Evolutionary conservation across 495 filamentous ascomycete genomes (phyloP), one percentile per base, ranked within the genome.

Genomic region (Aspergillus panamensis): DNA sequence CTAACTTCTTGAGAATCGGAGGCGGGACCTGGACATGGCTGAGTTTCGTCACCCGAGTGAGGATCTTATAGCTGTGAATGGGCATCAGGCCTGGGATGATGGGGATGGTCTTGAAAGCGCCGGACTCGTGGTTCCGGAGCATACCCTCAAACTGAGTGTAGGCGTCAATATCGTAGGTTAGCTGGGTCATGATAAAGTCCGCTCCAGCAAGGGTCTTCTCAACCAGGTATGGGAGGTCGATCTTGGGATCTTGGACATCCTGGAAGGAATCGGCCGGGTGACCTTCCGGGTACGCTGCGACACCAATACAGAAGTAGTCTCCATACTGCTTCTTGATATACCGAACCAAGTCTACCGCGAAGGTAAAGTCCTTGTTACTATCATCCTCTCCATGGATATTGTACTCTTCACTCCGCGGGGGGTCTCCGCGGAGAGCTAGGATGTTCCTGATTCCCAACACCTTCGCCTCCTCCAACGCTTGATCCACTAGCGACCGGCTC

Each of bases 181-280:
- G 78, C 68, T 98, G 94, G n/a, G 95, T 97, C 90, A 98, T 96
- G 68, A 98, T 88, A 70, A 98, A 98, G 70, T 97, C 95, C 19
- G 93, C 95, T 0, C 94, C 94, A 4, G 94, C 94, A 64, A 86
- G 77, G 0, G 86, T 86, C 80, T 98, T 98, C 57, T 96, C 92
- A 30, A 96, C 81, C 48, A 98, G 77, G 66, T 91, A 96, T 7
- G 94, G 90, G 37, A 98, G 70, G 73, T 98, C 94, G 43, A 86
- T 84, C 59, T 82, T 78, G 0, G 90, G 78, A 67, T 87, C 87
- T 75, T 97, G 94, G 21, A 85, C 79, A 59, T 87, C 82, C 42
- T 87, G 84, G 73, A 92, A 85, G 39, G 86, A 86, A 67, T 95
- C 91, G 68, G 93, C 91, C n/a, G 92, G 86, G 72, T 98, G 94